A percentile compares a stretch with the other conserved stretches of the same genome.
phyloP scores from a whole-genome alignment of 23 red algal genomes.

The Cyanidiococcus yangmingshanensis region DNA sequence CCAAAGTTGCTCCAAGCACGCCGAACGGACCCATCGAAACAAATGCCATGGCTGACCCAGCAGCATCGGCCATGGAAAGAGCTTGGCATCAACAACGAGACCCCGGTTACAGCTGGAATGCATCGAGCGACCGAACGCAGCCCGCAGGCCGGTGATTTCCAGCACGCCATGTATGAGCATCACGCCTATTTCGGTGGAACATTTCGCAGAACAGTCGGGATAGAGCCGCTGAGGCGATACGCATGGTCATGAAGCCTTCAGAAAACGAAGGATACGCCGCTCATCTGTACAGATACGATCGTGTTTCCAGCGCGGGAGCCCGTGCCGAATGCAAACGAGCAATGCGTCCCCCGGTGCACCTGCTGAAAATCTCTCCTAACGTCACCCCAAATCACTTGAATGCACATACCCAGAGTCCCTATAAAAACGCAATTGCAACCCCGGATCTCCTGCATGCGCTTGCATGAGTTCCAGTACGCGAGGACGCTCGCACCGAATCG shows the following conservation, averaged over 20 bases:
- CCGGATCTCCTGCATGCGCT: no score
- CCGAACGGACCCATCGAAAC: neutral
- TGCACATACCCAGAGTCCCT: no score
- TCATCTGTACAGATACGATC: no score
- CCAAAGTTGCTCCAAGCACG: neutral
- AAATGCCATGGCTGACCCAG: neutral
- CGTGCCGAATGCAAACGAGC: no score
- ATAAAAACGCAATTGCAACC: no score
- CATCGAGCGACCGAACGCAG: neutral
- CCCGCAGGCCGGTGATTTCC: neutral
- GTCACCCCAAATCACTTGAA: no score
- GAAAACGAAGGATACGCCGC: no score
- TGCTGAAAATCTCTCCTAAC: no score
- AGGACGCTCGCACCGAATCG: no score
- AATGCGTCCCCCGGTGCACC: no score
- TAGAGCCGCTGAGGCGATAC: neutral
- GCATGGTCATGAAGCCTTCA: neutral
- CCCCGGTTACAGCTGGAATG: neutral
- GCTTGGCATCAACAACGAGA: neutral
- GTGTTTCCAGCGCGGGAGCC: no score
- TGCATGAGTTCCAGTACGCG: no score
- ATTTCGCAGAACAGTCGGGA: neutral
- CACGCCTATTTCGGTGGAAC: constrained; percentile 15
- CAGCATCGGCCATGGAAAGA: neutral
- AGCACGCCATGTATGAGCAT: constrained; percentile 17